Percentiles rank a stretch among this genome's conserved stretches.
phyloP scores from a whole-genome alignment of 352 stramenopile species.

The Phytophthora fragariaefolia region DNA sequence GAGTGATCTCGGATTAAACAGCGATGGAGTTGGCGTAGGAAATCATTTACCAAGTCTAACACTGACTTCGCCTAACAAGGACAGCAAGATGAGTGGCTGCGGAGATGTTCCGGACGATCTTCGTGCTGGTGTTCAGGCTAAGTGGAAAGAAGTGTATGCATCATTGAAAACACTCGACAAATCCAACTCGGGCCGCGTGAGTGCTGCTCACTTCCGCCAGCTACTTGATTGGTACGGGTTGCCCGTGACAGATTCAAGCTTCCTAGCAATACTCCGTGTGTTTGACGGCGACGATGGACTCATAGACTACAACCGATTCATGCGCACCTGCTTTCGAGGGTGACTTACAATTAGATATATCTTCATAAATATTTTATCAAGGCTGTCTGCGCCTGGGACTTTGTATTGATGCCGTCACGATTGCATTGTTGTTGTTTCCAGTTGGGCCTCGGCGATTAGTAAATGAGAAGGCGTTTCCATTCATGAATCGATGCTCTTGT shows the following conservation, averaged over 20 bases:
- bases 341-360: slow-evolving; percentile 9
- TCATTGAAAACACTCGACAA: slow-evolving; percentile 77
- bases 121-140: slow-evolving; percentile 58
- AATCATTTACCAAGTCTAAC: slow-evolving; percentile 41
- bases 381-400: slow-evolving; percentile 21
- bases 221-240: slow-evolving; percentile 80
- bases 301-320: slow-evolving; percentile 82
- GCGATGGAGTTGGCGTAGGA: neutral
- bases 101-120: slow-evolving; percentile 49
- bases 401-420: neutral
- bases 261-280: slow-evolving; percentile 63
- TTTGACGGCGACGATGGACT: slow-evolving; percentile 71
- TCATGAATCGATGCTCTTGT: slow-evolving; percentile 44
- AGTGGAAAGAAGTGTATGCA: slow-evolving; percentile 79
- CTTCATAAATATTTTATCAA: slow-evolving; percentile 32
- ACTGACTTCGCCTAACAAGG: slow-evolving; percentile 25
- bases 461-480: slow-evolving; percentile 25
- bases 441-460: slow-evolving; percentile 10
- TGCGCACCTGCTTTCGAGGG: slow-evolving; percentile 59
- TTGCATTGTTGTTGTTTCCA: neutral
- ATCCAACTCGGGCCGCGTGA: slow-evolving; percentile 53
- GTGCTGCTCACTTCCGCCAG: slow-evolving; percentile 68
- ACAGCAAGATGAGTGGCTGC: slow-evolving; percentile 4
- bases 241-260: slow-evolving; percentile 52
- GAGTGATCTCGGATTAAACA: slow-evolving; percentile 36